These are phyloP conservation scores for Maudiozyma saulgeensis DNA, from an alignment of 805 yeast species.

Conservation along the genomic window DNA sequence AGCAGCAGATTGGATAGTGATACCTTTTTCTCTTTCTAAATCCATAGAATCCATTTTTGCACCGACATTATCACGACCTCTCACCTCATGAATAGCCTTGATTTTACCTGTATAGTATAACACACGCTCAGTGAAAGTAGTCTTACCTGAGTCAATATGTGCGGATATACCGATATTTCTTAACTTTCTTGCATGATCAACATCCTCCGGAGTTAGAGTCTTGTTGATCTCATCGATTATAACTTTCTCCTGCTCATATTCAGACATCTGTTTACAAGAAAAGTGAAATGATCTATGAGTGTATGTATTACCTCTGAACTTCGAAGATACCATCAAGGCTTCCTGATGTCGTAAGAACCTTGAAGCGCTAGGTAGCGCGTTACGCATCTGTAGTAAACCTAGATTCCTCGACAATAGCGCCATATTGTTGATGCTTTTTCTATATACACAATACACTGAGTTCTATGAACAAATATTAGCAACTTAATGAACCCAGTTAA, in stretches of 20 bases:
- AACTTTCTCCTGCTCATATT: conserved; percentile 68
- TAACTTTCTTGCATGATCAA: conserved; percentile 44
- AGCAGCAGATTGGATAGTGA: conserved; percentile 97
- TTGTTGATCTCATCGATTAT: conserved; percentile 49
- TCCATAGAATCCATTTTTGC: conserved; percentile 99
- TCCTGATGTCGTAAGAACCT: not conserved
- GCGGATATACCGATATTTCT: conserved; percentile 97
- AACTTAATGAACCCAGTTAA: no score
- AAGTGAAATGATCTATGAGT: conserved; percentile 9
- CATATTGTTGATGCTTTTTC: not conserved
- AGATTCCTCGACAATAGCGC: not conserved
- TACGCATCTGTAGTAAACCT: not conserved
- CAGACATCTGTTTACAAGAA: conserved; percentile 13
- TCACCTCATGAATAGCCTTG: conserved; percentile 90
- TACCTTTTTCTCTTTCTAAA: conserved; percentile 95
- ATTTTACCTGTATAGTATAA: conserved; percentile 93
- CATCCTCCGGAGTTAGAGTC: conserved; percentile 43
- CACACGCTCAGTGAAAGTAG: conserved; percentile 96
- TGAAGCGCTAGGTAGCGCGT: not conserved
- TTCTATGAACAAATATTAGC: no score
- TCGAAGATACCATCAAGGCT: no score
- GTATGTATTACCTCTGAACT: not conserved
- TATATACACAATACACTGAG: not conserved
- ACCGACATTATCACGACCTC: conserved; percentile 96
- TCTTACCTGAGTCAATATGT: conserved; percentile 96